A percentile compares a stretch with the other conserved stretches of the same genome.
Evolutionary conservation across 805 yeast genomes (phyloP).

Genomic region (Tetrapisispora arboricola): DNA sequence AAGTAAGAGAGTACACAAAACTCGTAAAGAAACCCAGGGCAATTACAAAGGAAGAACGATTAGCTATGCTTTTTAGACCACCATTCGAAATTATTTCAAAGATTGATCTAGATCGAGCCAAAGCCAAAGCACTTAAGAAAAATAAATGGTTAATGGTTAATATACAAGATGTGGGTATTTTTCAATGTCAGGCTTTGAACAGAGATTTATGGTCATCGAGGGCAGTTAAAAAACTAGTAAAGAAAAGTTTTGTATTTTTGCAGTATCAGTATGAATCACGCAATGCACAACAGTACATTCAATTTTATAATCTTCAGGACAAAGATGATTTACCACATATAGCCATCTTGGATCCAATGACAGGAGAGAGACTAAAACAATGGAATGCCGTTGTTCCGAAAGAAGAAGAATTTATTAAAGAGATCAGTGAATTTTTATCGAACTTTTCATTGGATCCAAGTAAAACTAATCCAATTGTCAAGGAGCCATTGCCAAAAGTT

Average conservation of each 20-base stretch:
- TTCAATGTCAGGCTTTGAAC: slow-evolving; percentile 80
- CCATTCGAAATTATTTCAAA: slow-evolving; percentile 83
- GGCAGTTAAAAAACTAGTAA: slow-evolving; percentile 52
- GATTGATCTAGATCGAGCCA: slow-evolving; percentile 63
- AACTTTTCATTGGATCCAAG: slow-evolving; percentile 55
- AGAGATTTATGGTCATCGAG: slow-evolving; percentile 85
- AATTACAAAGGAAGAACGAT: slow-evolving; percentile 35
- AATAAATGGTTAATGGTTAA: slow-evolving; percentile 80
- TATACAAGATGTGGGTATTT: slow-evolving; percentile 77
- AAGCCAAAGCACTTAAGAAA: slow-evolving; percentile 44
- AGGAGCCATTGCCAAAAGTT: slow-evolving; percentile 44
- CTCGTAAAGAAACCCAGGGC: slow-evolving; percentile 19
- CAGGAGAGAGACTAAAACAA: slow-evolving; percentile 76
- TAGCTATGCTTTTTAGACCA: slow-evolving; percentile 81
- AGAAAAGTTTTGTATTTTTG: slow-evolving; percentile 64
- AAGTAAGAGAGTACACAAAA: slow-evolving; percentile 26
- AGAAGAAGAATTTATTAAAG: slow-evolving; percentile 49
- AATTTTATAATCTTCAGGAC: slow-evolving; percentile 58
- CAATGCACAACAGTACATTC: slow-evolving; percentile 59
- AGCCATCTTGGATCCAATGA: slow-evolving; percentile 86
- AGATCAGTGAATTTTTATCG: slow-evolving; percentile 58
- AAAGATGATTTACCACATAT: slow-evolving; percentile 62
- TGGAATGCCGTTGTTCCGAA: slow-evolving; percentile 66
- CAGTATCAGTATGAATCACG: slow-evolving; percentile 77
- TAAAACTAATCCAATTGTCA: slow-evolving; percentile 54